phyloP scores from a whole-genome alignment of 768 basidiomycete genomes.

The Naganishia vishniacii region DNA sequence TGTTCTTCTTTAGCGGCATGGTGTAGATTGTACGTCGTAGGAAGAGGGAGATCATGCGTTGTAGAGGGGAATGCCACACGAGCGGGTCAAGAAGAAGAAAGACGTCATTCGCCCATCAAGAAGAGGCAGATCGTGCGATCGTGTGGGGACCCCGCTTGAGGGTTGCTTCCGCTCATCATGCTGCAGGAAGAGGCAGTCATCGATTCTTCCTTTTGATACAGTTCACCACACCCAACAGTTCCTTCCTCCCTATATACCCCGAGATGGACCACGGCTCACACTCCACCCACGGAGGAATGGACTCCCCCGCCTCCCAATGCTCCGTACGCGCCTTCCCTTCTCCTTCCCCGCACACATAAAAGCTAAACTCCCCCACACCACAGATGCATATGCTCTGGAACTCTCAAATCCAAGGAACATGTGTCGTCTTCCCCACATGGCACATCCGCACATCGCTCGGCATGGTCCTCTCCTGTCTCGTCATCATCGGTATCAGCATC shows the following conservation, averaged over 20 bases:
- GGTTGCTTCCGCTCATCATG: too few species aligned
- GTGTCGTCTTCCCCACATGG: conserved; percentile 46
- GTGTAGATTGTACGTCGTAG: neutral
- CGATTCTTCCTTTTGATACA: neutral
- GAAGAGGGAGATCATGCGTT: neutral
- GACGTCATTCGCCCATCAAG: neutral
- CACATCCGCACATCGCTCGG: conserved; percentile 38
- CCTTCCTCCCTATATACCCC: neutral
- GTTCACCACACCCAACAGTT: neutral
- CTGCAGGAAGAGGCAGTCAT: neutral
- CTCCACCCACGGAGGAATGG: conserved; percentile 4
- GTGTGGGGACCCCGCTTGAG: neutral
- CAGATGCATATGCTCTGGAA: conserved; percentile 33
- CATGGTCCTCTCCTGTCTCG: conserved; percentile 46
- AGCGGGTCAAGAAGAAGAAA: too few species aligned
- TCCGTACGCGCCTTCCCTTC: conserved; percentile 4
- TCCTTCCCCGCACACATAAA: neutral
- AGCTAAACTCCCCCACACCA: neutral
- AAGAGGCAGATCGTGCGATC: neutral
- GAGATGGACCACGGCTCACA: conserved; percentile 14
- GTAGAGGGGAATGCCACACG: too few species aligned
- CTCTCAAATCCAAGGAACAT: conserved; percentile 29
- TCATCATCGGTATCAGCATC: neutral
- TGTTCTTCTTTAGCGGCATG: conserved; percentile 8
- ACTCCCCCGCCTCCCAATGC: neutral